These are phyloP conservation scores for Lagerstroemia speciosa DNA, from an alignment of 345 rosid genomes.

Conservation along the genomic window DNA sequence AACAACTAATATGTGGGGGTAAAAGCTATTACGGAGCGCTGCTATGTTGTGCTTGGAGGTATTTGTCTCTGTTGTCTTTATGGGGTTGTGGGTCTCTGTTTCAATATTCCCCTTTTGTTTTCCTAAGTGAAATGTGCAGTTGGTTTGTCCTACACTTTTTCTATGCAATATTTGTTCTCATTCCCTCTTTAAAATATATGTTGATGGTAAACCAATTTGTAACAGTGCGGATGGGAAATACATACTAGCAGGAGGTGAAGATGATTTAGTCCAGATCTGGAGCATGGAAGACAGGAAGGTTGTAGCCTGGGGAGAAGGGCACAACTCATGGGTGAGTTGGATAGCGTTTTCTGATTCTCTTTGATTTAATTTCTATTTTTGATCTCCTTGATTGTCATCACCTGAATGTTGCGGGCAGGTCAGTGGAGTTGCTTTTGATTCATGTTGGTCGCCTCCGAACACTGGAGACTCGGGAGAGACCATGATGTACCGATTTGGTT, in stretches of 20 bases:
- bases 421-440: constrained; percentile 98
- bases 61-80: constrained; percentile 7
- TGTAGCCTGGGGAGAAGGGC: constrained; percentile 99
- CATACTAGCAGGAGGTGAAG: constrained; percentile 97
- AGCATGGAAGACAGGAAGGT: constrained; percentile 98
- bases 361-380: constrained; percentile 10
- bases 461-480: constrained; percentile 79
- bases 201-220: not conserved
- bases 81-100: constrained; percentile 7
- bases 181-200: constrained; percentile 4
- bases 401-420: constrained; percentile 53
- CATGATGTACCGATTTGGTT: constrained; percentile 91
- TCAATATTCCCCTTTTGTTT: not conserved
- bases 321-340: constrained; percentile 89
- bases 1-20: constrained; percentile 54
- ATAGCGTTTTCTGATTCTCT: not conserved
- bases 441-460: constrained; percentile 82
- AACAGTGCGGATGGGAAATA: constrained; percentile 95
- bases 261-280: constrained; percentile 99
- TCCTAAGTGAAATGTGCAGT: not conserved
- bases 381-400: constrained; percentile 14
- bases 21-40: constrained; percentile 78
- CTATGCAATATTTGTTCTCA: not conserved
- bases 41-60: constrained; percentile 82
- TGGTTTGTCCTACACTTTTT: not conserved